Conservation (phyloP, 2,329 filamentous ascomycete genomes). For the Clonostachys rhizophaga region DNA sequence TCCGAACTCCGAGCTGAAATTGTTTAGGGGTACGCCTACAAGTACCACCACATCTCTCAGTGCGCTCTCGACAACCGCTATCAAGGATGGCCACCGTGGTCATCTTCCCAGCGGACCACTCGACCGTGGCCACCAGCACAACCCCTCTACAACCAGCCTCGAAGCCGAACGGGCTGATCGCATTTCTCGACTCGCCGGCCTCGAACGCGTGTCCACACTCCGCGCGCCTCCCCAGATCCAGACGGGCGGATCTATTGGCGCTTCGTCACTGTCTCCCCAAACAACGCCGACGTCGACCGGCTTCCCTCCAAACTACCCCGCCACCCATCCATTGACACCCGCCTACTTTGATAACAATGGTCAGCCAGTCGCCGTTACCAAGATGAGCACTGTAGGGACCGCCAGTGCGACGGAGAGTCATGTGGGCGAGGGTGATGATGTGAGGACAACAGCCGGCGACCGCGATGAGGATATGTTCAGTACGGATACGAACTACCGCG, state of each 20-base stretch:
- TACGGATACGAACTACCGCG: slow-evolving; percentile 57
- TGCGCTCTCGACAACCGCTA: slow-evolving; percentile 86
- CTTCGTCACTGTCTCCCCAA: slow-evolving; percentile 39
- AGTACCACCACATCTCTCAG: slow-evolving; percentile 90
- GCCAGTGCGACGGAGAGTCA: slow-evolving; percentile 82
- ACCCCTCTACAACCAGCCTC: slow-evolving; percentile 63
- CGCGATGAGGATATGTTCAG: slow-evolving; percentile 66
- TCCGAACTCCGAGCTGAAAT: slow-evolving; percentile 1
- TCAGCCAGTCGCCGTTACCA: slow-evolving; percentile 62
- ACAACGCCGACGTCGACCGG: slow-evolving; percentile 45
- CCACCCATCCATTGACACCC: slow-evolving; percentile 40
- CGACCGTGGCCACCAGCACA: slow-evolving; percentile 52
- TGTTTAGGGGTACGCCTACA: slow-evolving; percentile 78
- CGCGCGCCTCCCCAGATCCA: slow-evolving; percentile 41
- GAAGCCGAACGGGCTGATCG: slow-evolving; percentile 92
- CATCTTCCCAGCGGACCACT: slow-evolving; percentile 54
- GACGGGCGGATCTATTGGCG: slow-evolving; percentile 15
- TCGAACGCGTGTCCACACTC: slow-evolving; percentile 80
- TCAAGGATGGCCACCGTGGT: slow-evolving; percentile 93
- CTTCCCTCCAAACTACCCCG: slow-evolving; percentile 32
- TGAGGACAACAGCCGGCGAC: slow-evolving; percentile 46
- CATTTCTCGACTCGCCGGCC: slow-evolving; percentile 89
- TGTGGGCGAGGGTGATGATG: slow-evolving; percentile 46
- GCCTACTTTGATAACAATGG: slow-evolving; percentile 80
- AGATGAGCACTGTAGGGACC: slow-evolving; percentile 86